Conservation (phyloP, 805 yeast genomes). For the Wickerhamomyces chaumierensis region DNA sequence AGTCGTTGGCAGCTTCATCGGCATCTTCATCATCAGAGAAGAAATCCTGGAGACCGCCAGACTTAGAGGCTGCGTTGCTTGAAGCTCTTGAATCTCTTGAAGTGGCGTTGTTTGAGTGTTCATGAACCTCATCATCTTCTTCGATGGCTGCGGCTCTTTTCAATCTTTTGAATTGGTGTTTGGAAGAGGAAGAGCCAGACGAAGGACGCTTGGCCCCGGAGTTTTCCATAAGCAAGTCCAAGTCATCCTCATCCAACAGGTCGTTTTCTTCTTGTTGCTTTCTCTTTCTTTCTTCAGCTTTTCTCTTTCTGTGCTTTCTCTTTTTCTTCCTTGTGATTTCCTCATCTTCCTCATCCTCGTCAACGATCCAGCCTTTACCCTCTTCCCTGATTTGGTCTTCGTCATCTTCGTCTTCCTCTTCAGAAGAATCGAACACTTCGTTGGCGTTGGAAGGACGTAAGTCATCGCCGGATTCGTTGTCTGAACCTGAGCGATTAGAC, state of each 20-base stretch:
- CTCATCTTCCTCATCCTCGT: conserved; percentile 66
- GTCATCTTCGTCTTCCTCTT: conserved; percentile 86
- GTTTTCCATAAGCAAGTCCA: conserved; percentile 84
- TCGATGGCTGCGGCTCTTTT: conserved; percentile 52
- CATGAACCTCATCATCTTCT: background rate
- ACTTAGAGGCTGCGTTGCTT: background rate
- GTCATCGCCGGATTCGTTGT: conserved; percentile 27
- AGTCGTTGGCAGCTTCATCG: conserved; percentile 18
- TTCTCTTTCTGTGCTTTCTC: conserved; percentile 26
- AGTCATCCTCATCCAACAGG: conserved; percentile 87
- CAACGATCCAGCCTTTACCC: conserved; percentile 89
- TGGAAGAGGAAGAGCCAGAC: conserved; percentile 6
- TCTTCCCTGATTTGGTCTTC: conserved; percentile 80
- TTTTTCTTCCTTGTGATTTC: conserved; percentile 30
- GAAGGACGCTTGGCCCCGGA: conserved; percentile 48
- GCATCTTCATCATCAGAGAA: conserved; percentile 31
- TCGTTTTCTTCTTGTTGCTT: conserved; percentile 46
- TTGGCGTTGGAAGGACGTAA: conserved; percentile 13
- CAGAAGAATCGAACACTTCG: conserved; percentile 56
- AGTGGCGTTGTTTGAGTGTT: no score
- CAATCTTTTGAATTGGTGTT: conserved; percentile 53
- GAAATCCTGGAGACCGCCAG: conserved; percentile 24
- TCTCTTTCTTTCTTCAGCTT: conserved; percentile 26
- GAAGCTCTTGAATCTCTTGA: background rate
- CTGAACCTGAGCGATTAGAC: conserved; percentile 11